Base-by-base conservation (phyloP, 176 grass and related monocot species). In the Oryza coarctata region DNA sequence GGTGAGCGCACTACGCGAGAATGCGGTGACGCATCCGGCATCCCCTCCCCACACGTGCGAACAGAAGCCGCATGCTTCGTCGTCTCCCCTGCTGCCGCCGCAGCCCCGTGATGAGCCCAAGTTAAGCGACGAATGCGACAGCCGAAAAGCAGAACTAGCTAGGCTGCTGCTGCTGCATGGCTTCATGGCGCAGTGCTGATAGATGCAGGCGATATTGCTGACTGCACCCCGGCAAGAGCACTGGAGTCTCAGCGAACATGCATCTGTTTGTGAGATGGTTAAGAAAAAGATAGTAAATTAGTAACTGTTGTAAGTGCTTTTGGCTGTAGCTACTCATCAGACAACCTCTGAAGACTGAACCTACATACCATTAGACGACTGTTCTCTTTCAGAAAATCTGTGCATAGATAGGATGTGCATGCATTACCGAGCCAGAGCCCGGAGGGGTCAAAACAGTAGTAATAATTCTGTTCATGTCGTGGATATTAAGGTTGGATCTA, bases 1-100 rank as follows among this genome's bases (percentile, higher is more conserved):
- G 58, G 79, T 90, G 82, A 78, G 78, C 76, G 7, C 2, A 12
- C 22, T 76, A 49, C 4, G 45, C 14, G 45, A 11, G 45, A 49
- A 15, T 6, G 13, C 15, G 4, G 45, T 39, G 45, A 49, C 45
- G 45, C 45, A 17, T 49, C 3, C 38, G 9, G 18, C 12, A 65
- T 58, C 36, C 0, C 32, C 63, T 22, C 11, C 17, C 23, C 44
- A 71, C 85, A 75, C 83, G 71, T 78, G 83, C 17, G 35, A 86
- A 82, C 88, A 89, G 78, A 65, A 62, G 45, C 28, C 58, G 39
- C 39, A 26, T 40, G 13, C 76, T 5, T 31, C 35, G 62, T 23
- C 63, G 63, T 15, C 27, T 76, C 74, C 20, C 44, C 44, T 35
- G 13, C 40, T 32, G 77, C 77, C 14, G 62, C 63, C 8, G 36